phyloP scores from a whole-genome alignment of 2,329 filamentous ascomycete genomes.

The Hypoxylon sp. region DNA sequence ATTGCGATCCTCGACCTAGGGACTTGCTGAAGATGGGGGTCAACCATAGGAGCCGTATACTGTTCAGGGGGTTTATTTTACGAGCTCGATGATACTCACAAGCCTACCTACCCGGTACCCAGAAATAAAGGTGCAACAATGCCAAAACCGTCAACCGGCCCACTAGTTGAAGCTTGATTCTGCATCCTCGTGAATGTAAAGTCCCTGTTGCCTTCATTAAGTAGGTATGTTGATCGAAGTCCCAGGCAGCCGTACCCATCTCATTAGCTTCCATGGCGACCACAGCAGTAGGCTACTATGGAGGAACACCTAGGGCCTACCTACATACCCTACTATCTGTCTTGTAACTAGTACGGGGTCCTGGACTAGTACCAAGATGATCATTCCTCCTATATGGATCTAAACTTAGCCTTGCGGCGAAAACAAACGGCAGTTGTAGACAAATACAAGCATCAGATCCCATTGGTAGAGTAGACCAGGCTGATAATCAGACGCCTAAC shows the following conservation, averaged over 20 bases:
- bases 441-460: not conserved
- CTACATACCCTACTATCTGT: not conserved
- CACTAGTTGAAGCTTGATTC: slow-evolving; percentile 2
- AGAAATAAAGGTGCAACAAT: not conserved
- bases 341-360: not conserved
- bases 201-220: slow-evolving; percentile 8
- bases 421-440: not conserved
- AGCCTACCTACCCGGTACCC: not conserved
- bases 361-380: not conserved
- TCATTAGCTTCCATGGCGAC: not conserved
- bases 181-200: slow-evolving; percentile 8
- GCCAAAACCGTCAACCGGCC: not conserved
- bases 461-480: not conserved
- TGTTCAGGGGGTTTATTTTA: not conserved
- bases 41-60: not conserved
- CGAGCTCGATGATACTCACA: not conserved
- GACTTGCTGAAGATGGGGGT: slow-evolving; percentile 12
- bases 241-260: not conserved
- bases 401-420: slow-evolving; percentile 11
- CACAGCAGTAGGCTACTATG: slow-evolving; percentile 2
- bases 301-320: not conserved
- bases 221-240: not conserved
- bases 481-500: not conserved
- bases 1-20: slow-evolving; percentile 30
- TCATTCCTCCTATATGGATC: not conserved